Base-by-base conservation (phyloP, 768 basidiomycete species). In the Boletus bicolor region DNA sequence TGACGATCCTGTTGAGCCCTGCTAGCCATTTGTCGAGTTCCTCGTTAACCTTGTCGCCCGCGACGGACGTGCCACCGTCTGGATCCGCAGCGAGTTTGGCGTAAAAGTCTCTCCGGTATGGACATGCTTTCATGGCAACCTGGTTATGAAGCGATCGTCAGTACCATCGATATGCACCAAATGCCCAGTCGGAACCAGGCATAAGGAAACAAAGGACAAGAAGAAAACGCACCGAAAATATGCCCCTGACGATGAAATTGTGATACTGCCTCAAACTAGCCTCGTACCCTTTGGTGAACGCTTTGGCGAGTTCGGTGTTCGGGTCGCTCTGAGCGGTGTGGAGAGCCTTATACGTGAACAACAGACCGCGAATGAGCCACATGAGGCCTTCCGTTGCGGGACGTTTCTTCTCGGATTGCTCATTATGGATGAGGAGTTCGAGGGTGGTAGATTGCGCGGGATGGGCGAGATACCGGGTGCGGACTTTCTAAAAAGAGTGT, bases 331-430 rank as follows among this genome's bases (percentile, higher is more conserved):
- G 88, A 0, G 87, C 82, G 44, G 79, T 75, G 59, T 88, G 80
- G 26, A 99, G 82, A 1, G 89, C 89, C 54, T 82, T 77, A 73
- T 86, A 84, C 35, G 96, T 99, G 77, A 99, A 99, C 30, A 84
- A 82, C 50, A 95, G 82, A 3, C 93, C 97, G 32, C 94, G 85
- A 46, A 94, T 80, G 47, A 99, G 82, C 97, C 97, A 99, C 73
- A 98, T 75, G 52, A 98, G 80, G 15, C 93, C 94, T 67, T 95
- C 88, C 0, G 95, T 97, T 3, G 96, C 93, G 0, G 82, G 80
- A 15, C 83, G 81, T 73, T 93, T 93, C 81, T 94, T 92, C 74
- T 93, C 89, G 24, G 73, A 74, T 72, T 90, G 86, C 74, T 98
- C 97, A 65, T 88, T 87, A 65, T 80, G 79, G 5, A 93, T 85